A percentile compares a stretch with the other conserved stretches of the same genome.
phyloP scores from a whole-genome alignment of 2,329 filamentous ascomycete species.

The Talaromyces sp. region DNA sequence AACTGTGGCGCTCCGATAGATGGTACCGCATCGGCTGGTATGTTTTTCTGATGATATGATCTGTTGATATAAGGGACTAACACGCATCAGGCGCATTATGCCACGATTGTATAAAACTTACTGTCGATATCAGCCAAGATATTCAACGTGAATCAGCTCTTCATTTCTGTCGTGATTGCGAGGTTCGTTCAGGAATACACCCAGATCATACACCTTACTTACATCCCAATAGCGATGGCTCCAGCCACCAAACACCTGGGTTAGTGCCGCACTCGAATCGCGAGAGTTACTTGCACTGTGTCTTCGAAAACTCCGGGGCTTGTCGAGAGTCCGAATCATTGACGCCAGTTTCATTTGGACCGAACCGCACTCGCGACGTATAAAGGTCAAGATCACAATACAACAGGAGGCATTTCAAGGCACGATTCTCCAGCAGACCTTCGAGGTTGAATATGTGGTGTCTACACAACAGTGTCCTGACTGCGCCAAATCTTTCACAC shows the following conservation, averaged over 20 bases:
- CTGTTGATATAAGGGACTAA: background rate
- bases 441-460: slow-evolving; percentile 90
- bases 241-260: slow-evolving; percentile 79
- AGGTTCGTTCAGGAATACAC: slow-evolving; percentile 37
- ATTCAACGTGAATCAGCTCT: slow-evolving; percentile 87
- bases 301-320: slow-evolving; percentile 77
- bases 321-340: slow-evolving; percentile 88
- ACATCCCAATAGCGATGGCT: slow-evolving; percentile 63
- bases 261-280: slow-evolving; percentile 79
- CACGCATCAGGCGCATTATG: slow-evolving; percentile 81
- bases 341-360: slow-evolving; percentile 98
- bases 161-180: slow-evolving; percentile 91
- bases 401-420: slow-evolving; percentile 67
- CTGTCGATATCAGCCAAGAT: slow-evolving; percentile 85
- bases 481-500: slow-evolving; percentile 91
- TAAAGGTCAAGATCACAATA: slow-evolving; percentile 94
- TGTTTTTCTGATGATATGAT: background rate
- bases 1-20: slow-evolving; percentile 97
- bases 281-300: slow-evolving; percentile 90
- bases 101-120: slow-evolving; percentile 92
- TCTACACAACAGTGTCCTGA: slow-evolving; percentile 92
- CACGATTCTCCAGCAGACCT: slow-evolving; percentile 80
- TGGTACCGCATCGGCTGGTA: slow-evolving; percentile 56
- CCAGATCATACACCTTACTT: background rate
- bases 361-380: slow-evolving; percentile 86